Conservation (phyloP, 2,329 filamentous ascomycete species). For the Chrysoporthe puriensis region DNA sequence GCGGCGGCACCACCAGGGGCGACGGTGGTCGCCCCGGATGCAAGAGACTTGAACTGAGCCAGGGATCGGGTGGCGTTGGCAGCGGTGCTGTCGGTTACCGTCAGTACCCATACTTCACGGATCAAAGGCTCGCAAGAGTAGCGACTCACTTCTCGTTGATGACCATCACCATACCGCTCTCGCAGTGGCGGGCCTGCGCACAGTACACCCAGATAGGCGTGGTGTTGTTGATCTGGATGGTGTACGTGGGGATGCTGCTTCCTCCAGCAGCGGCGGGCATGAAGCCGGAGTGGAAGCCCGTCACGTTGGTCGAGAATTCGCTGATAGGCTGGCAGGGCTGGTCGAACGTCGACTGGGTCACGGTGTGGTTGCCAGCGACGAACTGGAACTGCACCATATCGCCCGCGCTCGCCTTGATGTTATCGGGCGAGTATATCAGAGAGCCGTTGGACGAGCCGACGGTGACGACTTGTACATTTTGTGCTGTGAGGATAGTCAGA, state of each 20-base stretch:
- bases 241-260: slow-evolving; percentile 67
- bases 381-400: slow-evolving; percentile 71
- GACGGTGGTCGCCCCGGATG: slow-evolving; percentile 39
- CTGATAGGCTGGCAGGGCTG: slow-evolving; percentile 67
- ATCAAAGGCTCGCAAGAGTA: background rate
- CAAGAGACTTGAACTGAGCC: slow-evolving; percentile 49
- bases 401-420: slow-evolving; percentile 65
- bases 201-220: slow-evolving; percentile 82
- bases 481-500: slow-evolving; percentile 29
- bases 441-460: slow-evolving; percentile 52
- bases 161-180: slow-evolving; percentile 74
- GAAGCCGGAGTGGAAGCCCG: slow-evolving; percentile 70
- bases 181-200: slow-evolving; percentile 74
- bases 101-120: background rate
- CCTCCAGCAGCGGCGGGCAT: slow-evolving; percentile 62
- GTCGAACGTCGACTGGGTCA: slow-evolving; percentile 77
- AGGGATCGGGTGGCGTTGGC: slow-evolving; percentile 59
- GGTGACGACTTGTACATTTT: slow-evolving; percentile 62
- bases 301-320: slow-evolving; percentile 52
- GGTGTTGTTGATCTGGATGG: slow-evolving; percentile 68
- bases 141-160: slow-evolving; percentile 71
- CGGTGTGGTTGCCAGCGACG: slow-evolving; percentile 72
- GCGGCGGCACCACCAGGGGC: slow-evolving; percentile 34
- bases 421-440: slow-evolving; percentile 68
- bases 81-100: slow-evolving; percentile 42